Evolutionary conservation across 1,284 basidiomycete species (phyloP).

Genomic region (Puccinia polysora): DNA sequence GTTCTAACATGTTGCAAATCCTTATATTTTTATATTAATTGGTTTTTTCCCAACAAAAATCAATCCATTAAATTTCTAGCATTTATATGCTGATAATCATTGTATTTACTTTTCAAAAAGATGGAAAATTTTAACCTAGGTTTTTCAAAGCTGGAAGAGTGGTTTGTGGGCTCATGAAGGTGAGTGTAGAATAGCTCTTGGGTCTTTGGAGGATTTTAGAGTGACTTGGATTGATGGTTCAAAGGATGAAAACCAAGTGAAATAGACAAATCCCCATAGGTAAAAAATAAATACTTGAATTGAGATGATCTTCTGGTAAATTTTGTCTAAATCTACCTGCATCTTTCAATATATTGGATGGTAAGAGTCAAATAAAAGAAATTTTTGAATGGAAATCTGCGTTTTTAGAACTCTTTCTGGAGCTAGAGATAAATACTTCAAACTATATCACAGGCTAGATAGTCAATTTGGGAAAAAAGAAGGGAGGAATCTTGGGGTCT

Average conservation of each 20-base stretch:
- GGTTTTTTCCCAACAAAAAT: too few species aligned
- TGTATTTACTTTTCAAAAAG: too few species aligned
- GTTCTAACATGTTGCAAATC: too few species aligned
- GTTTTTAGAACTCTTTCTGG: background rate
- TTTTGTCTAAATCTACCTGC: constrained; percentile 24
- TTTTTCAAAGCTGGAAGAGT: too few species aligned
- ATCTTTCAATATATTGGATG: background rate
- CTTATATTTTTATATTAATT: too few species aligned
- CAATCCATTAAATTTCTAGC: too few species aligned
- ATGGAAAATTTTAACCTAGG: too few species aligned
- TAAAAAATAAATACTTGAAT: constrained; percentile 29
- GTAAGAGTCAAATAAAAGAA: background rate
- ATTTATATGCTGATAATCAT: too few species aligned
- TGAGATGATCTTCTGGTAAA: constrained; percentile 31
- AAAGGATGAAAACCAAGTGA: constrained; percentile 38
- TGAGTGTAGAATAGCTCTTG: too few species aligned
- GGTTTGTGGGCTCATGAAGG: too few species aligned
- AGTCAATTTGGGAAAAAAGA: background rate
- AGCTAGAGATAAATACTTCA: too few species aligned
- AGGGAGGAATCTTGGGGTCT: background rate
- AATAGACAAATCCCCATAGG: constrained; percentile 30
- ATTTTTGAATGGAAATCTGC: background rate
- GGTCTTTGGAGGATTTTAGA: background rate
- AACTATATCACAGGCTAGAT: background rate
- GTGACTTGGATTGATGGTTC: too few species aligned